Percentiles rank a stretch among this genome's conserved stretches.
Conservation (phyloP, 2,329 filamentous ascomycete genomes). For the Clonostachys solani region DNA sequence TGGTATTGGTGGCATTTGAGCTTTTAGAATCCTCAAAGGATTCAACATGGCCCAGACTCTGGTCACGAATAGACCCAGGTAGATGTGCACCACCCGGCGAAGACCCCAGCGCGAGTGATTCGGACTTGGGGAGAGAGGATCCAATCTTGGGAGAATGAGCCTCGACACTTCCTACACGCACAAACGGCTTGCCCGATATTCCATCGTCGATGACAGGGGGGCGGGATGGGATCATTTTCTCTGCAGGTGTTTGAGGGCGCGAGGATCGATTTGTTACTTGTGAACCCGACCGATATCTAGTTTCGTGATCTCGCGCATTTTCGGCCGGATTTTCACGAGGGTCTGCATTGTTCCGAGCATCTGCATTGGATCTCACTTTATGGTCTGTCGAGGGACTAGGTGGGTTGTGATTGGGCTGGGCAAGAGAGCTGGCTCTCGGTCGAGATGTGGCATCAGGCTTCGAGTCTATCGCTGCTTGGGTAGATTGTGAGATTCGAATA, state of each 20-base stretch:
- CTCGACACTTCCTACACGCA: conserved; percentile 29
- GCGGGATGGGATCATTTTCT: conserved; percentile 11
- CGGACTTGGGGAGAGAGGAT: conserved; percentile 5
- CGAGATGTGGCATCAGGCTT: background rate
- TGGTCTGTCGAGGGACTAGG: background rate
- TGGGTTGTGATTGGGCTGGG: background rate
- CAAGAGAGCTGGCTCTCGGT: background rate
- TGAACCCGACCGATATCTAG: conserved; percentile 9
- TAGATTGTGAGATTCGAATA: background rate
- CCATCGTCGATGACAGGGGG: conserved; percentile 35
- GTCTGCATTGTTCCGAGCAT: background rate
- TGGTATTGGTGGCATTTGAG: conserved; percentile 1
- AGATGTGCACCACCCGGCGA: background rate
- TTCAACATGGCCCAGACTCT: conserved; percentile 1
- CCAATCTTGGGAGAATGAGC: background rate
- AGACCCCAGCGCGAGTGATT: conserved; percentile 3
- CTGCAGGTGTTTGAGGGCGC: conserved; percentile 13
- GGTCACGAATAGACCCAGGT: background rate
- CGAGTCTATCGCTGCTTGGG: no score
- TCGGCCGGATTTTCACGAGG: background rate
- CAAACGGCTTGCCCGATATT: conserved; percentile 50
- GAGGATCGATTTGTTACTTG: conserved; percentile 10
- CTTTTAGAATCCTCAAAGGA: conserved; percentile 5
- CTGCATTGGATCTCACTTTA: background rate
- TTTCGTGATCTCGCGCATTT: background rate